Evolutionary conservation across 495 filamentous ascomycete genomes (phyloP).

Genomic region (Schizothecium vesticola): DNA sequence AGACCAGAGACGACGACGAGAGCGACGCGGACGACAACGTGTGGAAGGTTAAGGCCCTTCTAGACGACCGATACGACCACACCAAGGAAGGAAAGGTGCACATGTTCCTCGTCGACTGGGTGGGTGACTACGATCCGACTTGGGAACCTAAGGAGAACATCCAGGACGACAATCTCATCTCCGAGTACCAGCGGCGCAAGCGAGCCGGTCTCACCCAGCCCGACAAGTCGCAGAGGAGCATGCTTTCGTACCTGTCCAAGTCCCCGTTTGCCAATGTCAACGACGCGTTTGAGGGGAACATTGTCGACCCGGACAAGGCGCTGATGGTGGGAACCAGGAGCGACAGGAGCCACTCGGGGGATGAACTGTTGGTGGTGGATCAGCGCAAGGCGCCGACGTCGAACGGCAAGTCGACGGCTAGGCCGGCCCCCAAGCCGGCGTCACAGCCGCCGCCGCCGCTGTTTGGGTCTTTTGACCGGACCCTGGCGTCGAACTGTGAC

Average conservation of each 20-base stretch:
- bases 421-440: not conserved
- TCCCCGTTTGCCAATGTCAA: slow-evolving; percentile 35
- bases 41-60: slow-evolving; percentile 36
- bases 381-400: not conserved
- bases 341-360: slow-evolving; percentile 10
- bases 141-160: slow-evolving; percentile 46
- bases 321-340: not conserved
- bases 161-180: slow-evolving; percentile 22
- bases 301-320: slow-evolving; percentile 9
- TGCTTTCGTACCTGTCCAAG: slow-evolving; percentile 12
- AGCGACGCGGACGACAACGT: slow-evolving; percentile 9
- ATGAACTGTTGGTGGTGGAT: slow-evolving; percentile 18
- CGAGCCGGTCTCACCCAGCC: slow-evolving; percentile 14
- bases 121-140: slow-evolving; percentile 43
- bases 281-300: slow-evolving; percentile 37
- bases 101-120: slow-evolving; percentile 42
- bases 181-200: slow-evolving; percentile 29
- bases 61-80: slow-evolving; percentile 27
- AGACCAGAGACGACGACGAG: not conserved
- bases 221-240: slow-evolving; percentile 10
- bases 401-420: not conserved
- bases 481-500: not conserved
- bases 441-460: not conserved
- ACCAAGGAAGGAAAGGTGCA: slow-evolving; percentile 22
- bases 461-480: not conserved